These are phyloP conservation scores for Leccinellum albellum DNA, from an alignment of 768 basidiomycete genomes.

Conservation along the genomic window DNA sequence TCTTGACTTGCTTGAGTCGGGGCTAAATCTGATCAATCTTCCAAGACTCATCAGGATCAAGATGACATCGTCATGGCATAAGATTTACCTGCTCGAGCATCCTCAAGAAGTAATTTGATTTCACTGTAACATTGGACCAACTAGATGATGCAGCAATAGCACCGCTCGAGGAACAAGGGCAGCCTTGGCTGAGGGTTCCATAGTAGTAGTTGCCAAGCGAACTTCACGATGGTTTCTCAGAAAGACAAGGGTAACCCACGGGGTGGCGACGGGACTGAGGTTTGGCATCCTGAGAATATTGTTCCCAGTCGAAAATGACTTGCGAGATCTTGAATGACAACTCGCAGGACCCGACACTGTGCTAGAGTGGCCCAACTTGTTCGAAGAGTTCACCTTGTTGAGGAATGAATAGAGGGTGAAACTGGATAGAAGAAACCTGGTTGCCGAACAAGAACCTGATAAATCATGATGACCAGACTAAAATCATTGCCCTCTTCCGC, in stretches of 20 bases:
- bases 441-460: constrained; percentile 89
- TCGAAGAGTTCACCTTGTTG: constrained; percentile 89
- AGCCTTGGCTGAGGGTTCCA: constrained; percentile 40
- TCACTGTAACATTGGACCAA: constrained; percentile 90
- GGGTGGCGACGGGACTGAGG: constrained; percentile 18
- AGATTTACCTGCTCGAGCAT: constrained; percentile 68
- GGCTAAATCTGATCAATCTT: constrained; percentile 67
- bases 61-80: not conserved
- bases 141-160: constrained; percentile 64
- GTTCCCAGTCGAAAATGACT: constrained; percentile 93
- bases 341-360: constrained; percentile 67
- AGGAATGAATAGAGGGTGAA: constrained; percentile 85
- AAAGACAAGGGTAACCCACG: constrained; percentile 76
- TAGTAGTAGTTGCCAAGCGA: constrained; percentile 70
- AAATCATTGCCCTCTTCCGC: constrained; percentile 82
- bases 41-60: constrained; percentile 5
- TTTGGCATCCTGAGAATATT: constrained; percentile 42
- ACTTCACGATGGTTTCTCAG: constrained; percentile 92
- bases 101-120: constrained; percentile 84
- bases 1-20: constrained; percentile 57
- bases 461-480: constrained; percentile 73
- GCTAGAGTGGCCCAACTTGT: constrained; percentile 78
- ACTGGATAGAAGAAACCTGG: constrained; percentile 89
- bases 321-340: constrained; percentile 89
- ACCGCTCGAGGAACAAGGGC: constrained; percentile 62